phyloP scores from a whole-genome alignment of 1,284 basidiomycete genomes.

The Tetrapyrgos nigripes region DNA sequence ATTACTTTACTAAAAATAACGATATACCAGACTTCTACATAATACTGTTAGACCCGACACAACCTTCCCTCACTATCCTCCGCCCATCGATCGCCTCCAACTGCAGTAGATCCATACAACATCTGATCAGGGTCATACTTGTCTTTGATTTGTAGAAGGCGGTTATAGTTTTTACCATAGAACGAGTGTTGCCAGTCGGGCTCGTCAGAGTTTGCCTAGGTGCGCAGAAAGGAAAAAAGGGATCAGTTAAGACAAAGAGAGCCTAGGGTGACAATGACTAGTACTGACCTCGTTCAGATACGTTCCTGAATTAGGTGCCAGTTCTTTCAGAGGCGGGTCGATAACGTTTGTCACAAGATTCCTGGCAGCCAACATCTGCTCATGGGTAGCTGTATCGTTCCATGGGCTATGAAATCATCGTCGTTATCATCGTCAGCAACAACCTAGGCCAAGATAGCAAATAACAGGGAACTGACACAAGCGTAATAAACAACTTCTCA shows the following conservation, averaged over 20 bases:
- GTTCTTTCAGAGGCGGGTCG: slow-evolving; percentile 13
- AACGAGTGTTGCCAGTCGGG: slow-evolving; percentile 26
- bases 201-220: slow-evolving; percentile 24
- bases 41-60: no score
- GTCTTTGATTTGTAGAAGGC: slow-evolving; percentile 26
- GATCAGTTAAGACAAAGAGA: no score
- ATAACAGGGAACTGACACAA: background rate
- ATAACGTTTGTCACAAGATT: slow-evolving; percentile 14
- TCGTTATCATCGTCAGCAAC: background rate
- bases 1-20: no score
- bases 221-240: no score
- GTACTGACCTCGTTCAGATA: slow-evolving; percentile 23
- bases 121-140: slow-evolving; percentile 29
- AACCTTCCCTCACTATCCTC: slow-evolving; percentile 23
- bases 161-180: slow-evolving; percentile 27
- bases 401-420: background rate
- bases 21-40: no score
- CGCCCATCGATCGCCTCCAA: slow-evolving; percentile 29
- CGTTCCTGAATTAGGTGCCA: slow-evolving; percentile 19
- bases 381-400: slow-evolving; percentile 1
- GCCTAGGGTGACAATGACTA: background rate
- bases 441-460: background rate
- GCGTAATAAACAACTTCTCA: slow-evolving; percentile 4
- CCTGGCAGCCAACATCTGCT: background rate
- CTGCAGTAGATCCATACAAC: slow-evolving; percentile 25